These are phyloP conservation scores for Cladophialophora yegresii DNA, from an alignment of 2,329 filamentous ascomycete genomes.

Conservation along the genomic window DNA sequence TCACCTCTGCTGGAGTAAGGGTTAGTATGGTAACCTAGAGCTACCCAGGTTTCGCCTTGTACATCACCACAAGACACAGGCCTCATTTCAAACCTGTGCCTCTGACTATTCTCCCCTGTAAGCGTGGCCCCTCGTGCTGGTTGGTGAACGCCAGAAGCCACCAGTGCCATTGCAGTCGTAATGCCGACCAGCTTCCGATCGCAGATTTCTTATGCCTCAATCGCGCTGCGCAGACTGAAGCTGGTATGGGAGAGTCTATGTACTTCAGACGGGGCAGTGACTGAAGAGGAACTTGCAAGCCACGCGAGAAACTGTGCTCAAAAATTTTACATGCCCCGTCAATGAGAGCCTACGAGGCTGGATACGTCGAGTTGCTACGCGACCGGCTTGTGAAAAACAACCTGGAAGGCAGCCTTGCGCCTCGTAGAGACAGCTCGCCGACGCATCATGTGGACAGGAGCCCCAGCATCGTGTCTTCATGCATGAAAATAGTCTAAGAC, in stretches of 20 bases:
- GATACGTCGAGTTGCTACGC: too few relatives aligned
- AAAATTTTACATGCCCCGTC: too few relatives aligned
- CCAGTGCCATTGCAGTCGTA: not conserved
- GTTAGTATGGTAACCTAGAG: not conserved
- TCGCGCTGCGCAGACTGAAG: not conserved
- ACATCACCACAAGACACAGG: not conserved
- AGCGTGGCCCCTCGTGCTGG: not conserved
- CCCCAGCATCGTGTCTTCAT: not conserved
- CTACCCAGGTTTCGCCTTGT: not conserved
- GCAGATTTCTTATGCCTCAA: not conserved
- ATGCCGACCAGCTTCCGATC: not conserved
- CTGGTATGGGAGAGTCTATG: too few relatives aligned
- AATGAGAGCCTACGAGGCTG: too few relatives aligned
- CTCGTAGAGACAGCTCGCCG: not conserved
- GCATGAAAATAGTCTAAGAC: not conserved
- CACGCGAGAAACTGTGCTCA: too few relatives aligned
- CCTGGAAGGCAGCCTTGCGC: too few relatives aligned
- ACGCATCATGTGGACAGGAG: not conserved
- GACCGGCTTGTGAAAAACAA: too few relatives aligned
- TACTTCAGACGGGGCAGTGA: too few relatives aligned
- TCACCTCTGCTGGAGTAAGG: not conserved
- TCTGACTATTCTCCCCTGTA: not conserved
- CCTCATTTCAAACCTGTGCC: not conserved
- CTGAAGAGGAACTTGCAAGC: too few relatives aligned
- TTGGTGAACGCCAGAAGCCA: not conserved